A percentile compares a stretch with the other conserved stretches of the same genome.
Conservation (phyloP, 2,329 filamentous ascomycete genomes). For the Colletotrichum viniferum region DNA sequence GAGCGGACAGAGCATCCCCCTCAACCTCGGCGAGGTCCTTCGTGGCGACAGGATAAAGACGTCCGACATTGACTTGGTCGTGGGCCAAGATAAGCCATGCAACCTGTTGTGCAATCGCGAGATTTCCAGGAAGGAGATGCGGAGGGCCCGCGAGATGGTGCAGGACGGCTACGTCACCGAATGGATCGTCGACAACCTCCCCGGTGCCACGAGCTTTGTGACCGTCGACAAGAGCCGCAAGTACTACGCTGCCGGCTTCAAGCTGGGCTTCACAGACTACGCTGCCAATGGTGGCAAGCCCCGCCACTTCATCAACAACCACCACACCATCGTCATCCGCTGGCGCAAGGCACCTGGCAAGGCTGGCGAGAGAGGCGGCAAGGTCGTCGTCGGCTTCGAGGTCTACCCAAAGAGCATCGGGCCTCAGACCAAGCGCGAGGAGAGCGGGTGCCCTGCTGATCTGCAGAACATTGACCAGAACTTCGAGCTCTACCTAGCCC, state of each 20-base stretch:
- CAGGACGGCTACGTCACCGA: constrained; percentile 84
- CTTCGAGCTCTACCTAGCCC: constrained; percentile 71
- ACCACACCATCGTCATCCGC: constrained; percentile 83
- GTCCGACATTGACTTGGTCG: constrained; percentile 81
- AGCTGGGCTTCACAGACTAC: constrained; percentile 78
- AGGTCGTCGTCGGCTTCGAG: constrained; percentile 87
- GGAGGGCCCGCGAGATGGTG: constrained; percentile 73
- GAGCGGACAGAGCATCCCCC: constrained; percentile 76
- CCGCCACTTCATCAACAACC: constrained; percentile 82
- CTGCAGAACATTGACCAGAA: constrained; percentile 66
- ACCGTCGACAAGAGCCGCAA: constrained; percentile 83
- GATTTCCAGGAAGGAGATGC: constrained; percentile 67
- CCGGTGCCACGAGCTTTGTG: constrained; percentile 86
- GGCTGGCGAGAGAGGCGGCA: constrained; percentile 72
- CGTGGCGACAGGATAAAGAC: constrained; percentile 85
- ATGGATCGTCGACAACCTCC: constrained; percentile 93
- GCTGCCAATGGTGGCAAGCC: constrained; percentile 62
- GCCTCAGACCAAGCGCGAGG: constrained; percentile 60
- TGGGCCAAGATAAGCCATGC: constrained; percentile 77
- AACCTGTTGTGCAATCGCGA: constrained; percentile 73
- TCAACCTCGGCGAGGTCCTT: constrained; percentile 87
- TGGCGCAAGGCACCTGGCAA: constrained; percentile 74
- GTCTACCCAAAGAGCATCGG: constrained; percentile 87
- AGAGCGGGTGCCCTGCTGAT: constrained; percentile 70
- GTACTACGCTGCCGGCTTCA: constrained; percentile 91